Base-by-base conservation (phyloP, 2,329 filamentous ascomycete genomes). In the Trichoderma citrinoviride region DNA sequence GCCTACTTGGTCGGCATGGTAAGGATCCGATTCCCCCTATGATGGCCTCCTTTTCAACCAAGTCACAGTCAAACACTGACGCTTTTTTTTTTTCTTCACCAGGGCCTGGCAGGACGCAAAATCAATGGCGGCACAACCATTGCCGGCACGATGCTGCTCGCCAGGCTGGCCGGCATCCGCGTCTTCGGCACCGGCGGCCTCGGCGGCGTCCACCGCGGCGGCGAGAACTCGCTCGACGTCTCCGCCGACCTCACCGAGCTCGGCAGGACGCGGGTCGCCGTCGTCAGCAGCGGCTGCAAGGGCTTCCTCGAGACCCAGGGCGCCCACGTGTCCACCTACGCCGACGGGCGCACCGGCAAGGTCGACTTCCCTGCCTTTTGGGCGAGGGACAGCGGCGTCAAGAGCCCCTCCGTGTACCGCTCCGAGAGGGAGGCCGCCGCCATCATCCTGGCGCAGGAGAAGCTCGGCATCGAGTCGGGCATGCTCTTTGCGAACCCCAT, bases 161-260 rank as follows among this genome's bases (percentile, higher is more conserved):
- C 95, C 50, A 84, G 91, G 68, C 81, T 93, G 66, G 94, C 93
- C 29, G 93, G 93, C 10, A 96, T 99, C 74, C 90, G 88, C 68
- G 86, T 99, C 56, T 97, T 99, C 77, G 95, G 93, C 27, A 99
- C 95, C 6, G 95, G 95, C 52, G 95, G 95, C 14, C 86, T 99
- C 5, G 94, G 95, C 64, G 95, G 95, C 66, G 95, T 99, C 25
- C 95, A 99, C 77, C 88, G 93, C 50, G 93, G 92, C 61, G 95
- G 88, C 54, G 90, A 97, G 75, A 84, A 84, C 69, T 91, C 90
- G 7, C 90, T 98, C 88, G 95, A 99, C 75, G 87, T 99, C 67
- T 98, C 94, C 67, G 94, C 95, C 46, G 95, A 99, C 77, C 83
- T 99, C 67, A 97, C 92, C 4, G 95, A 98, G 81, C 85, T 99